Evolutionary conservation across 2,329 filamentous ascomycete genomes (phyloP).

Genomic region (Colletotrichum sp.): DNA sequence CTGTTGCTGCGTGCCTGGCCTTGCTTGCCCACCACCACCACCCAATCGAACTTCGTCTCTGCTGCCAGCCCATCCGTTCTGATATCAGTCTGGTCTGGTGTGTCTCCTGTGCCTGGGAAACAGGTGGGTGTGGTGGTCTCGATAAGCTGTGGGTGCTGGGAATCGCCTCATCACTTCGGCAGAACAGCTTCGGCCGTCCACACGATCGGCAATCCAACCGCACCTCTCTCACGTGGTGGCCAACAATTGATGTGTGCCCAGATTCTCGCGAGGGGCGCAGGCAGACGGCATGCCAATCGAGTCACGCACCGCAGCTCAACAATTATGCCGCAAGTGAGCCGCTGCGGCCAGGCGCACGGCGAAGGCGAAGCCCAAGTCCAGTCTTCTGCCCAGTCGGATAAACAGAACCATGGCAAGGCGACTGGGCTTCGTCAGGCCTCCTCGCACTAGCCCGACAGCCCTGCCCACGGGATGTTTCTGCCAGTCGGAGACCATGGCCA

Average conservation of each 20-base stretch:
- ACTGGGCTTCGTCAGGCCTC: not conserved
- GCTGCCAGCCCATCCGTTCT: not conserved
- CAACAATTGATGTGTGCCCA: not conserved
- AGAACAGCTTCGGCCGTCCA: not conserved
- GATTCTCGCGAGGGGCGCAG: not conserved
- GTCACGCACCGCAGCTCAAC: not conserved
- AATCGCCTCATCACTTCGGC: conserved; percentile 10
- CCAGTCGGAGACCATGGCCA: conserved; percentile 2
- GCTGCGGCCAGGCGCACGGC: not conserved
- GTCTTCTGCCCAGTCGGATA: not conserved
- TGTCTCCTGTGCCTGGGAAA: not conserved
- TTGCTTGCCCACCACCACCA: not conserved
- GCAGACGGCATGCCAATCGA: not conserved
- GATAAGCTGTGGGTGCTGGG: not conserved
- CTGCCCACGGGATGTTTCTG: conserved; percentile 14
- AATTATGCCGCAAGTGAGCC: not conserved
- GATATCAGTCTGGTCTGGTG: not conserved
- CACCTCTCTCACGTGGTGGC: not conserved
- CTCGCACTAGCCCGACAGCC: not conserved
- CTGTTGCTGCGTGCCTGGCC: not conserved
- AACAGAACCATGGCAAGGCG: not conserved
- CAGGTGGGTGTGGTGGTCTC: conserved; percentile 4
- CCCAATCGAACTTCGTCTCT: not conserved
- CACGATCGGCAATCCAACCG: not conserved
- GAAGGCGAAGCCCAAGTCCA: not conserved